Evolutionary conservation across 208 protist genomes (phyloP).

Genomic region (Crithidia acanthocephali): DNA sequence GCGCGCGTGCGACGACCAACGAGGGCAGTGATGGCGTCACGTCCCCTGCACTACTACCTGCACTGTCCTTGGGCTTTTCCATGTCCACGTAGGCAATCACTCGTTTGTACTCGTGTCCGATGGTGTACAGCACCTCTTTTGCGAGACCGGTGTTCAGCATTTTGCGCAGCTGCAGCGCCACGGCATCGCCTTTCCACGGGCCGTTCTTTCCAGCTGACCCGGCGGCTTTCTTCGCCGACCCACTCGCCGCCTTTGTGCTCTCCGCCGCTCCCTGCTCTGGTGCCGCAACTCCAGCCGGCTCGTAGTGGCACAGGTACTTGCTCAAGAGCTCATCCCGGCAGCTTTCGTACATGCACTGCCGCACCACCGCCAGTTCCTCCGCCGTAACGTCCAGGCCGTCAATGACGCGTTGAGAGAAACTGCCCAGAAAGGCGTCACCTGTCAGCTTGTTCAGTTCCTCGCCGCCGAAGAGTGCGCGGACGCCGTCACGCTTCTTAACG

Average conservation of each 20-base stretch:
- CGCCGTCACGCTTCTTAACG: slow-evolving; percentile 69
- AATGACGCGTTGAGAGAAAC: slow-evolving; percentile 83
- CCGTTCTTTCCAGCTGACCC: slow-evolving; percentile 1
- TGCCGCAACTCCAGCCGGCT: not conserved
- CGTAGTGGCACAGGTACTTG: slow-evolving; percentile 56
- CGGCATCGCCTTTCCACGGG: slow-evolving; percentile 15
- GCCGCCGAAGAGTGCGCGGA: slow-evolving; percentile 85
- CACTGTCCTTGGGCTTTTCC: slow-evolving; percentile 7
- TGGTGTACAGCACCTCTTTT: slow-evolving; percentile 72
- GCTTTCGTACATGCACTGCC: slow-evolving; percentile 61
- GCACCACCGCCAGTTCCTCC: slow-evolving; percentile 74
- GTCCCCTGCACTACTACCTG: not conserved
- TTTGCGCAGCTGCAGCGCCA: slow-evolving; percentile 46
- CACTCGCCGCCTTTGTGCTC: not conserved
- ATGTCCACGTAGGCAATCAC: slow-evolving; percentile 58
- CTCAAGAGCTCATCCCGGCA: slow-evolving; percentile 76
- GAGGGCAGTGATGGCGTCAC: not conserved
- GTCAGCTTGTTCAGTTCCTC: slow-evolving; percentile 49
- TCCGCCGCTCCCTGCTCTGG: too few species aligned
- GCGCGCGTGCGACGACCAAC: slow-evolving; percentile 7
- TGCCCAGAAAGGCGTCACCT: slow-evolving; percentile 74
- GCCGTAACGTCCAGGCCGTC: slow-evolving; percentile 80
- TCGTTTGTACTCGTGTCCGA: slow-evolving; percentile 76
- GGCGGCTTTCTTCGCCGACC: not conserved
- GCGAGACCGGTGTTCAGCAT: slow-evolving; percentile 69